These are phyloP conservation scores for Asterophora lycoperdoides DNA, from an alignment of 768 basidiomycete genomes.

Conservation along the genomic window DNA sequence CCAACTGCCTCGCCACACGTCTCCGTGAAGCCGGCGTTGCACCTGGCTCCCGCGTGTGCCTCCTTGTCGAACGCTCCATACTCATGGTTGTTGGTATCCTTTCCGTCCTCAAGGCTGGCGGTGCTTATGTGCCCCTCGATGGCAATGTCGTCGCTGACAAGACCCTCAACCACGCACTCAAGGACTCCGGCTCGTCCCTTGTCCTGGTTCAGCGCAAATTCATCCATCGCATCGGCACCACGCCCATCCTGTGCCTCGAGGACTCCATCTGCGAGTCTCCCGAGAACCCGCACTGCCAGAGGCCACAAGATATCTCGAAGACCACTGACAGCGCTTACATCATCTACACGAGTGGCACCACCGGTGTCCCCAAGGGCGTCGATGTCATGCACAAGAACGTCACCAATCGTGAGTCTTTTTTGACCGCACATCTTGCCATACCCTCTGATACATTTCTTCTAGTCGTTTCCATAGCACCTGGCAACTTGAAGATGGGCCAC, in stretches of 20 bases:
- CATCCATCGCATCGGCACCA: slow-evolving; percentile 22
- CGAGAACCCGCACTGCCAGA: slow-evolving; percentile 27
- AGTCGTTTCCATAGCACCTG: slow-evolving; percentile 41
- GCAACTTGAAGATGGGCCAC: slow-evolving; percentile 52
- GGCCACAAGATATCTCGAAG: slow-evolving; percentile 32
- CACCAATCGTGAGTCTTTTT: slow-evolving; percentile 47
- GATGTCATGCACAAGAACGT: slow-evolving; percentile 54
- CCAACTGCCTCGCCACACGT: slow-evolving; percentile 40
- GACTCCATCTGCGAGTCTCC: slow-evolving; percentile 23
- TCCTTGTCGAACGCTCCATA: slow-evolving; percentile 52
- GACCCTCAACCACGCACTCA: slow-evolving; percentile 46
- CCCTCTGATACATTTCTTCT: not conserved
- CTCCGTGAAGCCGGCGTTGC: slow-evolving; percentile 40
- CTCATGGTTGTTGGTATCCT: slow-evolving; percentile 50
- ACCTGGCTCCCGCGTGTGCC: slow-evolving; percentile 47
- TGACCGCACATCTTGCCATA: not conserved
- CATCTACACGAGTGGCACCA: slow-evolving; percentile 58
- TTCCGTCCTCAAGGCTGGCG: slow-evolving; percentile 54
- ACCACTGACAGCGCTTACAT: slow-evolving; percentile 47
- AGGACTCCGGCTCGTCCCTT: slow-evolving; percentile 41
- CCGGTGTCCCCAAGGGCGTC: slow-evolving; percentile 57
- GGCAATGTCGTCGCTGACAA: slow-evolving; percentile 51
- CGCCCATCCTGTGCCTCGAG: slow-evolving; percentile 17
- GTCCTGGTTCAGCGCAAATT: slow-evolving; percentile 43
- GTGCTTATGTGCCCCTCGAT: slow-evolving; percentile 55